phyloP scores from a whole-genome alignment of 176 grass and related monocot genomes.

The Echinochloa phyllopogon region DNA sequence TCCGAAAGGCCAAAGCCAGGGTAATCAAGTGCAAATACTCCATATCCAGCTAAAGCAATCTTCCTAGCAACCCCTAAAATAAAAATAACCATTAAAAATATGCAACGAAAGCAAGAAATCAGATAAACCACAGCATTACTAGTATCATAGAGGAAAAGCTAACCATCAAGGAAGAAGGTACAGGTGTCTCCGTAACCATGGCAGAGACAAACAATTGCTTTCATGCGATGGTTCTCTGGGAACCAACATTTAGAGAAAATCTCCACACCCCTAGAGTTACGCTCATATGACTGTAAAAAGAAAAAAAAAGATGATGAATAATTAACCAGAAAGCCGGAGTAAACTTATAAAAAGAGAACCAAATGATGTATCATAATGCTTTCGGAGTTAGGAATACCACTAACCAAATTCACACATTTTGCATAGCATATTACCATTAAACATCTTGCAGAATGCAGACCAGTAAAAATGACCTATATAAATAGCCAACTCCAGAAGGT shows the following conservation, averaged over 20 bases:
- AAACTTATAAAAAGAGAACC: slow-evolving; percentile 1
- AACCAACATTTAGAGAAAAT: slow-evolving; percentile 97
- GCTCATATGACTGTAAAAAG: slow-evolving; percentile 67
- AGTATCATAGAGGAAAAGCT: slow-evolving; percentile 28
- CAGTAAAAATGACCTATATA: not conserved
- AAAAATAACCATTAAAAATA: slow-evolving; percentile 21
- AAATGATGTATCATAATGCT: not conserved
- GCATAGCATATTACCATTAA: not conserved
- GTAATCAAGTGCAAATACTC: slow-evolving; percentile 92
- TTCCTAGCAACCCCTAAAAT: slow-evolving; percentile 81
- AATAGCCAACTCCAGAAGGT: not conserved
- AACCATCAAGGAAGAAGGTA: slow-evolving; percentile 99
- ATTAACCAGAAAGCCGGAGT: slow-evolving; percentile 34
- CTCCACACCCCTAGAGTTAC: slow-evolving; percentile 87
- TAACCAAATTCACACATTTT: slow-evolving; percentile 23
- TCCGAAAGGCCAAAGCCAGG: slow-evolving; percentile 96
- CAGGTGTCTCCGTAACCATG: slow-evolving; percentile 98
- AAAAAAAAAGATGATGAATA: not conserved
- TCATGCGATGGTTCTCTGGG: slow-evolving; percentile 60
- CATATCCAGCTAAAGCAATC: slow-evolving; percentile 83
- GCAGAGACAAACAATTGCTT: slow-evolving; percentile 90
- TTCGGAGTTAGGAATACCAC: not conserved
- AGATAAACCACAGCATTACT: slow-evolving; percentile 22
- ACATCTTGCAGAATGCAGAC: not conserved
- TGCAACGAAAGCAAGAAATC: slow-evolving; percentile 31